Conservation (phyloP, 164 flowering plant genomes). For the Cinnamomum micranthum region DNA sequence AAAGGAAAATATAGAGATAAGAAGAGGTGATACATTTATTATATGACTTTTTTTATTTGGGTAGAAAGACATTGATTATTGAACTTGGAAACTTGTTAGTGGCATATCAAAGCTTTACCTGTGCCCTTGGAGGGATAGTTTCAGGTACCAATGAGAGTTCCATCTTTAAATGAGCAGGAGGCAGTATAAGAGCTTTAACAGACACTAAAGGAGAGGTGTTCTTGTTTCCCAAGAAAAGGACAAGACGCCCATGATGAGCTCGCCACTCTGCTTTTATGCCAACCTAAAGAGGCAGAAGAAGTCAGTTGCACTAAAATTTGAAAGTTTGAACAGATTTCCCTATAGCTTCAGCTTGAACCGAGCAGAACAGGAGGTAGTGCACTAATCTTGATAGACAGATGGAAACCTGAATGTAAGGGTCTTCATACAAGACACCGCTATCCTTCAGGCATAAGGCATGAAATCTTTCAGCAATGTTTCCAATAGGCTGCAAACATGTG, state of each 20-base stretch:
- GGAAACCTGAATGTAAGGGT: conserved; percentile 83
- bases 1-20: neutral
- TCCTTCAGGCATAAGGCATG: conserved; percentile 84
- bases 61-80: neutral
- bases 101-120: conserved; percentile 45
- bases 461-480: conserved; percentile 85
- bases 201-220: conserved; percentile 80
- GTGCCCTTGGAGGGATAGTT: conserved; percentile 97
- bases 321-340: neutral
- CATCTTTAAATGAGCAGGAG: conserved; percentile 81
- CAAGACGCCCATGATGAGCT: conserved; percentile 85
- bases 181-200: conserved; percentile 77
- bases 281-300: conserved; percentile 43
- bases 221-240: conserved; percentile 97
- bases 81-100: neutral
- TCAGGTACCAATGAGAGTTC: conserved; percentile 93
- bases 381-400: neutral
- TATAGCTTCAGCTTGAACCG: neutral
- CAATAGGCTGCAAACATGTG: conserved; percentile 72
- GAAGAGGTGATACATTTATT: neutral
- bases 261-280: conserved; percentile 98
- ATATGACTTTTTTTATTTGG: no score
- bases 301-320: neutral
- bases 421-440: conserved; percentile 96
- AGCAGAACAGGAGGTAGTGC: neutral